Conservation (phyloP, 2,329 filamentous ascomycete species). For the Fonsecaea pugnacius region DNA sequence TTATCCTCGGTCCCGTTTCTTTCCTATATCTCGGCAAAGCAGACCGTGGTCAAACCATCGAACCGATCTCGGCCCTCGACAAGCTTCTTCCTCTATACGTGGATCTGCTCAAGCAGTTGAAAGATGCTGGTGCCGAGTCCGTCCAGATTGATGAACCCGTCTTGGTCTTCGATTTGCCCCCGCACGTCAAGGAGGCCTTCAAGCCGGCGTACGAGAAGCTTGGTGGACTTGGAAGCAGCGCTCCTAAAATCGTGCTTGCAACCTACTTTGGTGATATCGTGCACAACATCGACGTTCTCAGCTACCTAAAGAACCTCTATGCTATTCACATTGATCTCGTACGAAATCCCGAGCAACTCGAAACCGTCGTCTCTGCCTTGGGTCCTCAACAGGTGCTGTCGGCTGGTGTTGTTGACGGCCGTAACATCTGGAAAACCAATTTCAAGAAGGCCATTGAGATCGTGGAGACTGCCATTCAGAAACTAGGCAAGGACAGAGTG, state of each 20-base stretch:
- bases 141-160: constrained; percentile 99
- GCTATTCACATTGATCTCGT: constrained; percentile 94
- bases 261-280: constrained; percentile 99
- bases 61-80: constrained; percentile 90
- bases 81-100: constrained; percentile 95
- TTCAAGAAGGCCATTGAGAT: constrained; percentile 91
- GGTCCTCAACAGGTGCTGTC: constrained; percentile 90
- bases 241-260: constrained; percentile 85
- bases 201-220: constrained; percentile 97
- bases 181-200: constrained; percentile 94
- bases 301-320: constrained; percentile 72
- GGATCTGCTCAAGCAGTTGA: constrained; percentile 89
- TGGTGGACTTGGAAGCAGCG: constrained; percentile 72
- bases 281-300: constrained; percentile 93
- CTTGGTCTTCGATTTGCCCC: constrained; percentile 89
- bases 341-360: constrained; percentile 96
- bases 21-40: constrained; percentile 98
- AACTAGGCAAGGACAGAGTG: constrained; percentile 96
- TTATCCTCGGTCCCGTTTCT: constrained; percentile 92
- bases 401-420: constrained; percentile 94
- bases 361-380: constrained; percentile 79
- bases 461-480: constrained; percentile 87
- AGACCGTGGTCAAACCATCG: constrained; percentile 89
- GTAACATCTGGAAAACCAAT: constrained; percentile 99
- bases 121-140: constrained; percentile 91